Evolutionary conservation across 2,329 filamentous ascomycete species (phyloP).

Genomic region (Pyrenochaeta sp.): DNA sequence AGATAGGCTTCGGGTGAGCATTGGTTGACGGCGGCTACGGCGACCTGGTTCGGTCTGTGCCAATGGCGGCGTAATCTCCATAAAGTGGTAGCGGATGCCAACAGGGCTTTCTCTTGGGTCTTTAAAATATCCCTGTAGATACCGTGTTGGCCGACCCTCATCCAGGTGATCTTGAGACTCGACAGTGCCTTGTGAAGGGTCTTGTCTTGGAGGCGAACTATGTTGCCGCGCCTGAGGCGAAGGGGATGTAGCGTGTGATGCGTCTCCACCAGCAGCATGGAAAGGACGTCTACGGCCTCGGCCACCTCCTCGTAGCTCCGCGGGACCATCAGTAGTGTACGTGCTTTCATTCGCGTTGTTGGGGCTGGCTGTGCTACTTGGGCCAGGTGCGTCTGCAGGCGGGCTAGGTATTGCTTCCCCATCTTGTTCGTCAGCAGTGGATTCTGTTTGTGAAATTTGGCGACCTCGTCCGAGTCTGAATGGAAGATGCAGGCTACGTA

Average conservation of each 20-base stretch:
- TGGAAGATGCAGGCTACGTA: conserved; percentile 26
- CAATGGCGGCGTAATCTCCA: not conserved
- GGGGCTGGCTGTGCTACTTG: conserved; percentile 1
- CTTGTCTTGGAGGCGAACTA: conserved; percentile 16
- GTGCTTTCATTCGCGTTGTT: conserved; percentile 17
- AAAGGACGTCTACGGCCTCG: conserved; percentile 6
- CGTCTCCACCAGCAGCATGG: conserved; percentile 14
- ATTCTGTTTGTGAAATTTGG: not conserved
- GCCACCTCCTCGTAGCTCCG: conserved; percentile 26
- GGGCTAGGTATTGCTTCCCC: conserved; percentile 17
- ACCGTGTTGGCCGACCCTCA: not conserved
- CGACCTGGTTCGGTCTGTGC: conserved; percentile 34
- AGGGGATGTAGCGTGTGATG: conserved; percentile 20
- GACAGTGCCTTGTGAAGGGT: conserved; percentile 2
- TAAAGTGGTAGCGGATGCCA: conserved; percentile 12
- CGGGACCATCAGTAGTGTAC: conserved; percentile 18
- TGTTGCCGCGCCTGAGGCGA: conserved; percentile 26
- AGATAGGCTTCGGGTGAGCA: conserved; percentile 32
- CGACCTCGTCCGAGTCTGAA: conserved; percentile 26
- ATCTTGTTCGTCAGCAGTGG: conserved; percentile 8
- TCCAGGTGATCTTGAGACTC: conserved; percentile 2
- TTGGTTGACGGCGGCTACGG: conserved; percentile 11
- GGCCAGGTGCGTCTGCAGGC: conserved; percentile 8
- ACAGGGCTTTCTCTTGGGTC: not conserved
- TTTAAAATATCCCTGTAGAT: conserved; percentile 18